Percentiles rank a stretch among this genome's conserved stretches.
These are phyloP conservation scores for Imleria badia DNA, from an alignment of 768 basidiomycete species.

Conservation along the genomic window DNA sequence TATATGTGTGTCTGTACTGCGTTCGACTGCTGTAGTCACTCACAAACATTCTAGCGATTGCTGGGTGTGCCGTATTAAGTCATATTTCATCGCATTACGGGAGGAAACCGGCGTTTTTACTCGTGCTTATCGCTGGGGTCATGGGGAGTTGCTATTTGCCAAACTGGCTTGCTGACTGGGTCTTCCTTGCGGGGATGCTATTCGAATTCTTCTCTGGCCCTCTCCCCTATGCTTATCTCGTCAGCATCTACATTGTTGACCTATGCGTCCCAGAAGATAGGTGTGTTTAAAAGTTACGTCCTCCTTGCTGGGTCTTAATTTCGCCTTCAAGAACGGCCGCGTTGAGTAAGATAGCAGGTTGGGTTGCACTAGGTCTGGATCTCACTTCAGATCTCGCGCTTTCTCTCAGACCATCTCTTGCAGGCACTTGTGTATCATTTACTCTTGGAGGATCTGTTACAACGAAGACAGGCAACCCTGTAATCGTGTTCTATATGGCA, in stretches of 20 bases:
- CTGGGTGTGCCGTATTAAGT: conserved; percentile 19
- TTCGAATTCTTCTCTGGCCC: conserved; percentile 10
- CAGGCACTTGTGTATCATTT: conserved; percentile 30
- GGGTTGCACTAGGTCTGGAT: conserved; percentile 26
- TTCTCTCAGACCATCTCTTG: background rate
- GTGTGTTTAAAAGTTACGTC: conserved; percentile 3
- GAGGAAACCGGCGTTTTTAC: conserved; percentile 21
- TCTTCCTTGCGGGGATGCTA: conserved; percentile 19
- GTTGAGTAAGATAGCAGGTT: conserved; percentile 29
- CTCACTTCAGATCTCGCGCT: background rate
- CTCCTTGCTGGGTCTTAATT: conserved; percentile 5
- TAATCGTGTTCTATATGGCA: conserved; percentile 24
- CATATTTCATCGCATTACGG: conserved; percentile 23
- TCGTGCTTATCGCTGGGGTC: conserved; percentile 1
- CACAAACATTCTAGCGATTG: conserved; percentile 15
- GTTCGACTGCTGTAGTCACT: background rate
- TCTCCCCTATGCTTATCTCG: conserved; percentile 13
- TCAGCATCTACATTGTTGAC: conserved; percentile 30
- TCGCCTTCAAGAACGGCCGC: conserved; percentile 20
- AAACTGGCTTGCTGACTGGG: conserved; percentile 5
- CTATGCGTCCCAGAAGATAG: conserved; percentile 24
- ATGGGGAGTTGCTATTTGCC: background rate
- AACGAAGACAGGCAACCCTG: conserved; percentile 20
- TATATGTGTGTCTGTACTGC: conserved; percentile 14
- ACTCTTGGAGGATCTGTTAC: conserved; percentile 32